Conservation (phyloP, 352 stramenopile species). For the Pythium rhizo-oryzae region DNA sequence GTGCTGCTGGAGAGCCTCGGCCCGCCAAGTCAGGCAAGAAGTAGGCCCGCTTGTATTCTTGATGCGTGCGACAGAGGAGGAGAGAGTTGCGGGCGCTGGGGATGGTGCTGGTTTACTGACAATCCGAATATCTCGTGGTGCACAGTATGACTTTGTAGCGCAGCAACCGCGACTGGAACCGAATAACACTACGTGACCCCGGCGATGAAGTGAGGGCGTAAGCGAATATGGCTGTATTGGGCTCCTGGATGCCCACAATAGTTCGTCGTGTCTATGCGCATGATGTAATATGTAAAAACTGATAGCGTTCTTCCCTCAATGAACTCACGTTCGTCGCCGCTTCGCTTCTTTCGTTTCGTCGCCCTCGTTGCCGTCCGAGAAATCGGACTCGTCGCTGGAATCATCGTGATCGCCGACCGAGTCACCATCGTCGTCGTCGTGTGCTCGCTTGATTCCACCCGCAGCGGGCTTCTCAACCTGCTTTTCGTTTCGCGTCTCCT, state of each 20-base stretch:
- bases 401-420: constrained; percentile 30
- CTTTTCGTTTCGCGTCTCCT: neutral
- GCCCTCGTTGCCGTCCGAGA: constrained; percentile 30
- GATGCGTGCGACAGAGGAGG: neutral
- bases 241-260: neutral
- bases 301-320: neutral
- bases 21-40: constrained; percentile 41
- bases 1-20: constrained; percentile 63
- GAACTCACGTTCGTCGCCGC: constrained; percentile 7
- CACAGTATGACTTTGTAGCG: constrained; percentile 32
- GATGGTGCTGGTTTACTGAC: neutral
- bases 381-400: constrained; percentile 47
- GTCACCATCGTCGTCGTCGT: constrained; percentile 8
- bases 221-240: neutral
- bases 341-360: neutral
- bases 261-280: neutral
- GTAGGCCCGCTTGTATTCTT: constrained; percentile 3
- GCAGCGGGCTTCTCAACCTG: neutral
- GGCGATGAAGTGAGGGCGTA: neutral
- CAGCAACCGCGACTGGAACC: constrained; percentile 24
- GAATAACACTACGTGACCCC: neutral
- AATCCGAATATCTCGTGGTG: neutral
- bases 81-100: too few species aligned
- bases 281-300: neutral
- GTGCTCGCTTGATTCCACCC: neutral